Conservation (phyloP, 306 rosid species). For the Trifolium pratense region DNA sequence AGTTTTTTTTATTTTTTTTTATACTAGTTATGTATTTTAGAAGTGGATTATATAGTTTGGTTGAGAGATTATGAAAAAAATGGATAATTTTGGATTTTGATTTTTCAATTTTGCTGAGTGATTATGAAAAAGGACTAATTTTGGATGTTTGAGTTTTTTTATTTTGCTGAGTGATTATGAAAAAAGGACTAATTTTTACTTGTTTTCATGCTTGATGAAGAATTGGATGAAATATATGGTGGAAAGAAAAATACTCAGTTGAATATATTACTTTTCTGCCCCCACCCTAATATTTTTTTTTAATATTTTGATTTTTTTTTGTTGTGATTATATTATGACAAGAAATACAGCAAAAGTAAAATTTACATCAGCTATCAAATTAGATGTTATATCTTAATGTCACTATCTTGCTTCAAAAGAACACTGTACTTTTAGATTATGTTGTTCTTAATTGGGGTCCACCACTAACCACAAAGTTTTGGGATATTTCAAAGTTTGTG, state of each 20-base stretch:
- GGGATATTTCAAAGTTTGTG: background rate
- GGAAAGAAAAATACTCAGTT: constrained; percentile 7
- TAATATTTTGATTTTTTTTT: background rate
- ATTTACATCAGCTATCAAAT: constrained; percentile 20
- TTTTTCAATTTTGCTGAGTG: background rate
- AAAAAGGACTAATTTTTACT: background rate
- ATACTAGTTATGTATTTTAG: background rate
- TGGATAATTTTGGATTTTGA: no score
- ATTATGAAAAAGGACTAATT: background rate
- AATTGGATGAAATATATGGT: constrained; percentile 13
- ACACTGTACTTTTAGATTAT: constrained; percentile 20
- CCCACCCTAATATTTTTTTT: background rate
- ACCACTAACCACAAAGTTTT: background rate
- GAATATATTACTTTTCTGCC: constrained; percentile 22
- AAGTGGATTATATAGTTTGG: constrained; percentile 2
- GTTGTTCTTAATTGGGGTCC: background rate
- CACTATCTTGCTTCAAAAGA: constrained; percentile 24
- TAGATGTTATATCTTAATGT: constrained; percentile 14
- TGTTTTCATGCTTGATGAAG: constrained; percentile 9
- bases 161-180: background rate
- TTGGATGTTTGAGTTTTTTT: no score
- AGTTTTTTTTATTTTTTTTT: background rate
- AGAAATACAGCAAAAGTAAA: constrained; percentile 3
- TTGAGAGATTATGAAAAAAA: background rate
- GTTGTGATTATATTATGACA: background rate